A percentile compares a stretch with the other conserved stretches of the same genome.
phyloP scores from a whole-genome alignment of 179 eudicot species.

The Camellia oleifera region DNA sequence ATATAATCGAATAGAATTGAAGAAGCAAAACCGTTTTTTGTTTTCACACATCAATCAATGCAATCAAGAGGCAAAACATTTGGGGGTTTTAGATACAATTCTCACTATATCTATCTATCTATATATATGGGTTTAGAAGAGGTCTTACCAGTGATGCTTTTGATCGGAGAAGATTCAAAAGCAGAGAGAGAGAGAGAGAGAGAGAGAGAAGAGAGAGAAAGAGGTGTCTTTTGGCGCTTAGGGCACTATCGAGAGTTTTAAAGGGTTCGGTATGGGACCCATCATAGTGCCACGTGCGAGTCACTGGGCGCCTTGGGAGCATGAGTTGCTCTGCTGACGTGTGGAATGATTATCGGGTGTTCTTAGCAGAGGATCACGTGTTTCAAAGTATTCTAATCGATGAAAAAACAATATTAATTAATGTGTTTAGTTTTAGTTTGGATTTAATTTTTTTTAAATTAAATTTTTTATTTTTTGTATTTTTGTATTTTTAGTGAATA shows the following conservation, averaged over 20 bases:
- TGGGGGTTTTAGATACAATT: background rate
- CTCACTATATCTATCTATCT: background rate
- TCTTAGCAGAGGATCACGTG: too few species aligned
- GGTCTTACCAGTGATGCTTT: constrained; percentile 15
- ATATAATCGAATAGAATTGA: background rate
- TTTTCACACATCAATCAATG: background rate
- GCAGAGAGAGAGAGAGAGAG: constrained; percentile 7
- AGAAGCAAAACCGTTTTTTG: too few species aligned
- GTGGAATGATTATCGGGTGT: background rate
- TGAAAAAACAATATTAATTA: too few species aligned
- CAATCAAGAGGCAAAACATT: background rate
- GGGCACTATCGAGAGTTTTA: constrained; percentile 22
- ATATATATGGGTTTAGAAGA: background rate
- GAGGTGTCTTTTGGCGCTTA: constrained; percentile 26
- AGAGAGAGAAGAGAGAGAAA: constrained; percentile 2
- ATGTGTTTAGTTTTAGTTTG: too few species aligned
- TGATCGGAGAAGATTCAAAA: constrained; percentile 11
- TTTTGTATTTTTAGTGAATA: too few species aligned
- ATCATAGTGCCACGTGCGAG: constrained; percentile 6
- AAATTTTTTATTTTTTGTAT: too few species aligned
- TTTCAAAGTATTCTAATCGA: too few species aligned
- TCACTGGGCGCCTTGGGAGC: background rate
- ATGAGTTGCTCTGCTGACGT: constrained; percentile 16
- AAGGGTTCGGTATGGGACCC: constrained; percentile 38
- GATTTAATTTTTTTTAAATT: too few species aligned